Evolutionary conservation across 371 early-diverging fungal genomes (phyloP), one percentile per base, ranked within the genome.

Genomic region (Circinella minor): DNA sequence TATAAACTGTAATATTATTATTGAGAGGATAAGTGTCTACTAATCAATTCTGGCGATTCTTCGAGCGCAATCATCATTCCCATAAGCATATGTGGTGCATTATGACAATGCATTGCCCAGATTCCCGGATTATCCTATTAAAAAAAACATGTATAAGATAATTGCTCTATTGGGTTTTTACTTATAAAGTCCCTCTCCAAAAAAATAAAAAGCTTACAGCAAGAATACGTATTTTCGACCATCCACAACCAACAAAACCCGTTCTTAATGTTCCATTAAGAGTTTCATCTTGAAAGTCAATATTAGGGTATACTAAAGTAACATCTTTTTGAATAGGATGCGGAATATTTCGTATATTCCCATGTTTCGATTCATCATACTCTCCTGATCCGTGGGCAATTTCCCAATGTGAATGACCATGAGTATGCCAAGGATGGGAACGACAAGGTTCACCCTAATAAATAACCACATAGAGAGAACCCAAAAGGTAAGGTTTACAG

Each of bases 381-480:
- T 81, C 80, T 8, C 84, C 84, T 63, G 68, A n/a, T 14, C 84
- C 84, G 17, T 74, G 57, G 0, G 84, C 84, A 38, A 83, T 79
- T 59, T 75, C 75, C 74, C 78, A 83, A 63, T 83, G 84, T 3
- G 80, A 81, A 36, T 83, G 84, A 6, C 84, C 84, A 37, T 83
- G 84, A 3, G 81, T 83, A 49, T 83, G 84, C 84, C 84, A 83
- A 11, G 81, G 84, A 69, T 83, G 84, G 48, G 71, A 75, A 11
- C 80, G 73, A 55, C 84, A 83, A 13, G 76, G 73, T 9, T 77
- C 68, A 7, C 76, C 77, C 51, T 51, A 51, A 51, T 5, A 13
- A 51, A 17, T 5, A 51, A 17, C 8, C 8, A 2, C 4, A 51
- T 5, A 51, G 15, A 17, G 14, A 51, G 15, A 1, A 13, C 1